Evolutionary conservation across 306 rosid genomes (phyloP).

Genomic region (Oemleria cerasiformis): DNA sequence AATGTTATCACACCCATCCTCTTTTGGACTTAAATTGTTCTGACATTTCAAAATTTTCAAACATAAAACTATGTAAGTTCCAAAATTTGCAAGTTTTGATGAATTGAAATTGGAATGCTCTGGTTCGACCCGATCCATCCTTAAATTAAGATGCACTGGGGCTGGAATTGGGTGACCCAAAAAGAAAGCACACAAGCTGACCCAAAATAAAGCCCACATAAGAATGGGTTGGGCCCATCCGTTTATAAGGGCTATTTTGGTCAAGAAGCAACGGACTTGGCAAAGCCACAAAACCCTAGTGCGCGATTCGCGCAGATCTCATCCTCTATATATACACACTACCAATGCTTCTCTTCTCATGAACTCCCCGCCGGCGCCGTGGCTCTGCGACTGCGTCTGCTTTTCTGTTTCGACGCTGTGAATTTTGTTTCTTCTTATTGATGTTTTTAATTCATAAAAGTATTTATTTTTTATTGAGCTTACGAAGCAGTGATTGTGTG

Average conservation of each 20-base stretch:
- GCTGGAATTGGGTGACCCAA: neutral
- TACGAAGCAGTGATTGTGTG: slow-evolving; percentile 66
- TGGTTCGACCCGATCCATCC: no score
- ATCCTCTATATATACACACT: neutral
- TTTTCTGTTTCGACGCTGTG: neutral
- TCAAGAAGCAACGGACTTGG: neutral
- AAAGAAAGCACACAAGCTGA: neutral
- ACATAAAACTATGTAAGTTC: no score
- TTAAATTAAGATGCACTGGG: neutral
- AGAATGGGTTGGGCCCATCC: neutral
- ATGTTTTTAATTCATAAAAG: neutral
- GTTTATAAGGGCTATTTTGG: neutral
- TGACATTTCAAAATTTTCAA: no score
- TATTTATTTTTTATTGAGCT: neutral
- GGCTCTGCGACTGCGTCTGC: no score
- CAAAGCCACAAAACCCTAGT: slow-evolving; percentile 4
- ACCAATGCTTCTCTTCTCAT: neutral
- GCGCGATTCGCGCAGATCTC: neutral
- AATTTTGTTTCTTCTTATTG: neutral
- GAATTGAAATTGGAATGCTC: no score
- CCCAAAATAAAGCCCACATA: neutral
- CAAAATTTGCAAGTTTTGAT: no score
- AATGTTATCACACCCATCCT: no score
- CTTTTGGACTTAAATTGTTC: no score
- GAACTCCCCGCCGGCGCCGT: neutral